phyloP scores from a whole-genome alignment of 352 stramenopile genomes.

The Globisporangium middletonii region DNA sequence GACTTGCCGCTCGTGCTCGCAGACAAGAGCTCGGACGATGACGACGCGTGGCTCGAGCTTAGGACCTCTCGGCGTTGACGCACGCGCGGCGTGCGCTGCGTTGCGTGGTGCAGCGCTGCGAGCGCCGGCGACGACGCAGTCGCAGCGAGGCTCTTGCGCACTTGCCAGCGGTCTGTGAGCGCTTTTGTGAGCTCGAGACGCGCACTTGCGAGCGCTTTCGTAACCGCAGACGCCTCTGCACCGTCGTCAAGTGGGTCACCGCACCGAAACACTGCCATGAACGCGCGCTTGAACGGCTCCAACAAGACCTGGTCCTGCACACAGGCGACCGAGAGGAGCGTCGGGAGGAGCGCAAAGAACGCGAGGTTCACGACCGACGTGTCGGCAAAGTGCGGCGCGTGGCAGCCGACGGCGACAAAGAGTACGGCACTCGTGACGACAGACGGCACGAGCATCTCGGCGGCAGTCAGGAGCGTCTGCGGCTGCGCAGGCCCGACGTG shows the following conservation, averaged over 20 bases:
- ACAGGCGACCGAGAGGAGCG: slow-evolving; percentile 31
- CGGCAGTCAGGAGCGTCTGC: slow-evolving; percentile 4
- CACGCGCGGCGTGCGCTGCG: slow-evolving; percentile 3
- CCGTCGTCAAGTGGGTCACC: slow-evolving; percentile 15
- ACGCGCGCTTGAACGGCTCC: slow-evolving; percentile 25
- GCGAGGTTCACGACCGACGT: slow-evolving; percentile 22
- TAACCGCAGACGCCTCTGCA: slow-evolving; percentile 7
- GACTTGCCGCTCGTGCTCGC: slow-evolving; percentile 43
- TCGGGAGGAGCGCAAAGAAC: slow-evolving; percentile 52
- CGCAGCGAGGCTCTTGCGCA: slow-evolving; percentile 1
- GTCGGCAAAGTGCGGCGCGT: slow-evolving; percentile 11
- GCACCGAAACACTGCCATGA: slow-evolving; percentile 5
- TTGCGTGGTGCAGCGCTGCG: slow-evolving; percentile 4
- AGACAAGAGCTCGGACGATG: slow-evolving; percentile 25
- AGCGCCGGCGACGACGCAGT: slow-evolving; percentile 14
- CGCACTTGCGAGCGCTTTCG: slow-evolving; percentile 20
- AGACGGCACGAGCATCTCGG: slow-evolving; percentile 18
- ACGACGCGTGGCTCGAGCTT: neutral
- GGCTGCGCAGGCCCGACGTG: neutral
- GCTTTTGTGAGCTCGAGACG: slow-evolving; percentile 35
- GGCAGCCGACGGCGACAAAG: slow-evolving; percentile 7
- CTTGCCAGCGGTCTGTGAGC: slow-evolving; percentile 40
- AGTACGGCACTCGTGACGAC: slow-evolving; percentile 17
- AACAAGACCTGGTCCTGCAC: slow-evolving; percentile 35
- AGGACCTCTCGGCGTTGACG: slow-evolving; percentile 8